Conservation (phyloP, 2,329 filamentous ascomycete genomes). For the Phialocephala sp. region DNA sequence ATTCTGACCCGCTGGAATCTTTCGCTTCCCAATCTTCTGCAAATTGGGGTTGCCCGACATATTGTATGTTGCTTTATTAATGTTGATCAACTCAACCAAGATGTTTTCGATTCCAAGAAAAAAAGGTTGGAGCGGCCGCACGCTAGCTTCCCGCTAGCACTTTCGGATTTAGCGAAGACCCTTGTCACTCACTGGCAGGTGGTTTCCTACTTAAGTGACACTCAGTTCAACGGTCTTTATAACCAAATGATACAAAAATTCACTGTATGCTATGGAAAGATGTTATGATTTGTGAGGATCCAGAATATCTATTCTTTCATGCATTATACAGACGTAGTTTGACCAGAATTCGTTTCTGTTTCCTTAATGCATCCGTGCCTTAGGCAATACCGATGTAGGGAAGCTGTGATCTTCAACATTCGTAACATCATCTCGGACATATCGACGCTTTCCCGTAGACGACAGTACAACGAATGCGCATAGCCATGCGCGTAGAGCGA, state of each 20-base stretch:
- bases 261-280: background rate
- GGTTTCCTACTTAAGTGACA: background rate
- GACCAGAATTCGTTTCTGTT: background rate
- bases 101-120: conserved; percentile 13
- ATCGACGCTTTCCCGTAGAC: conserved; percentile 2
- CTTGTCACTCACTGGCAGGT: too few species aligned
- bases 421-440: background rate
- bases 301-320: background rate
- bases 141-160: too few species aligned
- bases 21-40: conserved; percentile 43
- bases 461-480: conserved; percentile 17
- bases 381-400: background rate
- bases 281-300: background rate
- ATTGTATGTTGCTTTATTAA: conserved; percentile 31
- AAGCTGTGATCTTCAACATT: background rate
- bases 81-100: background rate
- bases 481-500: conserved; percentile 27
- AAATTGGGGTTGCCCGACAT: conserved; percentile 43
- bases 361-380: background rate
- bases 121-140: conserved; percentile 20
- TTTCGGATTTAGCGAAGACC: too few species aligned
- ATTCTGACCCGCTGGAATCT: conserved; percentile 30
- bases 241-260: background rate
- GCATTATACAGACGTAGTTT: background rate
- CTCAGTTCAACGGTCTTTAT: background rate